These are phyloP conservation scores for Ophiocordyceps camponoti-floridani DNA, from an alignment of 2,329 filamentous ascomycete genomes.

Conservation along the genomic window DNA sequence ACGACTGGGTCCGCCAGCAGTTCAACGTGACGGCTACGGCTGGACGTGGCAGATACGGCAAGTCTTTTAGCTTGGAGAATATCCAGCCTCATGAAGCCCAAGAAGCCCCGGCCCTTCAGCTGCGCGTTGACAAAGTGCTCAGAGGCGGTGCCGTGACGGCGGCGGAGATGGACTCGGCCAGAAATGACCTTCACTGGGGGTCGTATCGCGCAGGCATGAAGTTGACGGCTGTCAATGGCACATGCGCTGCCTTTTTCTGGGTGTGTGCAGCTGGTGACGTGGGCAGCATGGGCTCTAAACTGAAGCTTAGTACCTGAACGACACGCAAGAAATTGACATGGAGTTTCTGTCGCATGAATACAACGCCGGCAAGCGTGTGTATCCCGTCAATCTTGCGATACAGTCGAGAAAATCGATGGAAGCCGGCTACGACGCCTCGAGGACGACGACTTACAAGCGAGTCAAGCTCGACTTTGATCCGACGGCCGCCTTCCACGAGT, in stretches of 20 bases:
- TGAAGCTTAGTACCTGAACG: constrained; percentile 47
- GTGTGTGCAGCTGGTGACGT: constrained; percentile 16
- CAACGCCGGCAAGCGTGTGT: constrained; percentile 26
- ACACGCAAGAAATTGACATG: constrained; percentile 67
- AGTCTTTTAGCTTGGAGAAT: constrained; percentile 40
- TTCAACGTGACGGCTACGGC: constrained; percentile 45
- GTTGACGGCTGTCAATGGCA: constrained; percentile 40
- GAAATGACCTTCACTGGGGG: constrained; percentile 49
- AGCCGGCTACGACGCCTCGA: constrained; percentile 43
- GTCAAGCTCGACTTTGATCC: constrained; percentile 49
- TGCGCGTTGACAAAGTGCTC: constrained; percentile 31
- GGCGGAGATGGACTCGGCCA: constrained; percentile 44
- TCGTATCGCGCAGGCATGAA: constrained; percentile 53
- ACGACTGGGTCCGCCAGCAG: constrained; percentile 47
- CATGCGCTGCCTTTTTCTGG: constrained; percentile 69
- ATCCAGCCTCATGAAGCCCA: constrained; percentile 28
- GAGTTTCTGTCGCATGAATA: constrained; percentile 58
- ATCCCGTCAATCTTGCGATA: constrained; percentile 55
- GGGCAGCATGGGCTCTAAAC: neutral
- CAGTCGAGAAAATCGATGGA: constrained; percentile 43
- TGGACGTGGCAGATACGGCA: constrained; percentile 47
- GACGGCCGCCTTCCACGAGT: constrained; percentile 51
- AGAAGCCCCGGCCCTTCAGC: constrained; percentile 26
- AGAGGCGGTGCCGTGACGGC: constrained; percentile 36
- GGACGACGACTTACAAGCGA: constrained; percentile 38